Evolutionary conservation across 2,329 filamentous ascomycete genomes (phyloP).

Genomic region (Colletotrichum agaves): DNA sequence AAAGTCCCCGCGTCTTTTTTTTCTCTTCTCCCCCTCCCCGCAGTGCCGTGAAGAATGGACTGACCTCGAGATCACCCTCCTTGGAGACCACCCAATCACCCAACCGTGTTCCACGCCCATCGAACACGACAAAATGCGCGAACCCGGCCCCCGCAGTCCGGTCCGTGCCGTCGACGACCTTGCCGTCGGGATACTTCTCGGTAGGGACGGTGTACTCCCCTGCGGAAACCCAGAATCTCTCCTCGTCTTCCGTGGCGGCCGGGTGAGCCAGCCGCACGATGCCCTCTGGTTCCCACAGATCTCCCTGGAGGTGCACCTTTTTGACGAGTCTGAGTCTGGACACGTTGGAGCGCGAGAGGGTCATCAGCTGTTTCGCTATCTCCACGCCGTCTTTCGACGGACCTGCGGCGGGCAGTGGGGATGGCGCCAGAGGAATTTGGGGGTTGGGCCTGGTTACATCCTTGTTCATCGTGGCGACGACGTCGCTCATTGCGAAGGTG

Average conservation of each 20-base stretch:
- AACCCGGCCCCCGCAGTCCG: conserved; percentile 56
- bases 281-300: conserved; percentile 61
- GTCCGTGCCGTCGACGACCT: conserved; percentile 63
- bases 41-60: neutral
- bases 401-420: conserved; percentile 49
- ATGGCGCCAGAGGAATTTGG: conserved; percentile 45
- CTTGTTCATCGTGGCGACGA: conserved; percentile 8
- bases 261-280: conserved; percentile 51
- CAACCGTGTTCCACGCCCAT: conserved; percentile 52
- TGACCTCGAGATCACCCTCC: conserved; percentile 41
- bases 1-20: too few relatives aligned
- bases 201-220: conserved; percentile 56
- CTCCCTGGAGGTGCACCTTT: conserved; percentile 55
- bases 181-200: conserved; percentile 47
- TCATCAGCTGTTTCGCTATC: conserved; percentile 50
- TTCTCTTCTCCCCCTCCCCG: neutral
- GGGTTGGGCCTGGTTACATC: conserved; percentile 49
- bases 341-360: conserved; percentile 46
- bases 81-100: conserved; percentile 56
- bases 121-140: conserved; percentile 57
- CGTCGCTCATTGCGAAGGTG: neutral
- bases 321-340: conserved; percentile 53
- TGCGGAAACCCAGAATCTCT: conserved; percentile 57
- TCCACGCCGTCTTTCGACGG: conserved; percentile 47
- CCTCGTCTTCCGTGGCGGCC: conserved; percentile 35